Base-by-base conservation (phyloP, 495 filamentous ascomycete species). In the Cercophora sp. region DNA sequence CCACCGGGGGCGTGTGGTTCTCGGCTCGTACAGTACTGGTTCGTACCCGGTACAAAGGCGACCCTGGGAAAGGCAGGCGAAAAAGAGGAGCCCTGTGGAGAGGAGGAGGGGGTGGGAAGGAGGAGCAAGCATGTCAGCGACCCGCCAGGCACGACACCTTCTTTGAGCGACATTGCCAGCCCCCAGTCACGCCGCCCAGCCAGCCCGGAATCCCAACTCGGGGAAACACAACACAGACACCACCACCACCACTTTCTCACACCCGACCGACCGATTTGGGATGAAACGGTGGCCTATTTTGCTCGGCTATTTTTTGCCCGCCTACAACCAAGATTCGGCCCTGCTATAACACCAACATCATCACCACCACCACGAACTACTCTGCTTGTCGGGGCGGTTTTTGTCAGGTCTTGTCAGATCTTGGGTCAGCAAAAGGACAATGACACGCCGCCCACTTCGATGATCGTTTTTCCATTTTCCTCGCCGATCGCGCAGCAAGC, bases 41-140 rank as follows among this genome's bases (percentile, higher is more conserved):
- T 39, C 45, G 62, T 65, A 62, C 43, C 51, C 9, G 49, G 45
- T 64, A 64, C 62, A 51, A 31, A 32, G 51, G 23, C 22, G 52
- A 58, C 51, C 55, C 52, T 52, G 44, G 40, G 31, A 34, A 35
- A 35, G 25, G 29, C 26, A 27, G 24, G 46, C 24, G 40, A 43
- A 45, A 32, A 52, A 47, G 44, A 23, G 40, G 44, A 47, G 55
- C 52, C 56, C 52, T 56, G 54, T 35, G 45, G 16, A 24, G 44
- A 19, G 35, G 34, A 26, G 31, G 34, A 18, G 32, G 18, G 4
- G 44, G 3, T 15, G 43, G 8, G 48, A 36, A 15, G 44, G 15
- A 32, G 37, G 16, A 29, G 52, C 46, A 48, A 46, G 46, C 40
- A 35, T 31, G 41, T 25, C 49, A 57, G 41, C 13, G 29, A 32